Evolutionary conservation across 2,329 filamentous ascomycete species (phyloP).

Genomic region (Zymoseptoria tritici): DNA sequence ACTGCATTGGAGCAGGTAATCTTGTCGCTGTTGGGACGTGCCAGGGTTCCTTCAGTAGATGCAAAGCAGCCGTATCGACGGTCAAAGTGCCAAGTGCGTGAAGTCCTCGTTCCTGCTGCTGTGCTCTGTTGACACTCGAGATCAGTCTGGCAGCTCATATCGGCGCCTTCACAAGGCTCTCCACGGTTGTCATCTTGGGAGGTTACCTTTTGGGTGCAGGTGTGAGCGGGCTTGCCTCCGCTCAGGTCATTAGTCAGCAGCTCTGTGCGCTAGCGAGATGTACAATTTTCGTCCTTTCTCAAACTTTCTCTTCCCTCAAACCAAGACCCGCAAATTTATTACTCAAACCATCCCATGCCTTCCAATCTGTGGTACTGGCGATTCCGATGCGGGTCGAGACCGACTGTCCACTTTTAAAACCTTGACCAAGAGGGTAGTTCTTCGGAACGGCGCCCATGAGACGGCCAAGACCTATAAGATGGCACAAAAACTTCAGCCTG

Average conservation of each 20-base stretch:
- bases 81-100: too few relatives aligned
- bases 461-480: slow-evolving; percentile 60
- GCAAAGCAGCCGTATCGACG: too few relatives aligned
- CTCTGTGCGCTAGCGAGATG: not conserved
- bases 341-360: slow-evolving; percentile 1
- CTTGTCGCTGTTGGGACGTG: too few relatives aligned
- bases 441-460: slow-evolving; percentile 54
- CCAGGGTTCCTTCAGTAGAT: too few relatives aligned
- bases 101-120: too few relatives aligned
- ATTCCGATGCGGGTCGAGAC: slow-evolving; percentile 69
- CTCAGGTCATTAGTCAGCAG: not conserved
- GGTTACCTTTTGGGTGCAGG: too few relatives aligned
- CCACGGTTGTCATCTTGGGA: too few relatives aligned
- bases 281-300: not conserved
- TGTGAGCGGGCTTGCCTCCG: not conserved
- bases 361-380: slow-evolving; percentile 45
- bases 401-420: slow-evolving; percentile 67
- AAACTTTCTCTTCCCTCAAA: not conserved
- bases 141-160: too few relatives aligned
- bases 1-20: too few relatives aligned
- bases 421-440: slow-evolving; percentile 64
- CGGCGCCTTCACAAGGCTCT: too few relatives aligned
- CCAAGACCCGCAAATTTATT: not conserved
- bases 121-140: too few relatives aligned
- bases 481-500: slow-evolving; percentile 39